phyloP scores from a whole-genome alignment of 1,139 yeast genomes.

The Lodderomyces beijingensis region DNA sequence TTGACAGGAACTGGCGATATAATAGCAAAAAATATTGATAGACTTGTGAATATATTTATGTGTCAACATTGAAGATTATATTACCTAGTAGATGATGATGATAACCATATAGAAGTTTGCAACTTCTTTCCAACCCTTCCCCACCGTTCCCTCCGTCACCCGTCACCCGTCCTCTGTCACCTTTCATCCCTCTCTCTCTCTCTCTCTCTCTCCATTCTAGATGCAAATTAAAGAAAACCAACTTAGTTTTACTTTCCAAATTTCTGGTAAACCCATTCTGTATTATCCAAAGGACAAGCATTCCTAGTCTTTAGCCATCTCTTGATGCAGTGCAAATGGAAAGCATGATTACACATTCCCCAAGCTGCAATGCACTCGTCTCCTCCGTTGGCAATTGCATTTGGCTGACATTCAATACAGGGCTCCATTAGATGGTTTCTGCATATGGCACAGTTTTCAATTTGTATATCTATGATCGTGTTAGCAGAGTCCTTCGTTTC shows the following conservation, averaged over 20 bases:
- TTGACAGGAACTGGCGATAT: constrained; percentile 29
- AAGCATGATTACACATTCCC: constrained; percentile 95
- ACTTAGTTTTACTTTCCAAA: constrained; percentile 45
- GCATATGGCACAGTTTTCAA: constrained; percentile 97
- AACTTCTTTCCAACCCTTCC: no score
- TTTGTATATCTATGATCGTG: constrained; percentile 55
- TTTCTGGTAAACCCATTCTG: constrained; percentile 88
- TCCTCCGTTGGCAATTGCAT: constrained; percentile 60
- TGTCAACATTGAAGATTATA: no score
- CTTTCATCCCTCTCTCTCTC: no score
- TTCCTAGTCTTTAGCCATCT: constrained; percentile 97
- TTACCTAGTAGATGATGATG: constrained; percentile 1
- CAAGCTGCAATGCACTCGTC: constrained; percentile 94
- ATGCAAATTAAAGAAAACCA: no score
- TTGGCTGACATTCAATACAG: constrained; percentile 95
- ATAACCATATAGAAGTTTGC: no score
- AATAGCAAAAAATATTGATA: constrained; percentile 1
- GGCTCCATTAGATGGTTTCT: constrained; percentile 98
- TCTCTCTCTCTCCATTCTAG: constrained; percentile 5
- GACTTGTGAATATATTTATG: no score
- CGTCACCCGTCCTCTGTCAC: no score
- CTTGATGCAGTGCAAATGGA: constrained; percentile 92
- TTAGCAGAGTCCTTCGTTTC: neutral
- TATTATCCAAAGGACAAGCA: constrained; percentile 94
- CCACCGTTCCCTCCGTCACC: no score